phyloP scores from a whole-genome alignment of 2,329 filamentous ascomycete species.

The Tolypocladium pustulatum region DNA sequence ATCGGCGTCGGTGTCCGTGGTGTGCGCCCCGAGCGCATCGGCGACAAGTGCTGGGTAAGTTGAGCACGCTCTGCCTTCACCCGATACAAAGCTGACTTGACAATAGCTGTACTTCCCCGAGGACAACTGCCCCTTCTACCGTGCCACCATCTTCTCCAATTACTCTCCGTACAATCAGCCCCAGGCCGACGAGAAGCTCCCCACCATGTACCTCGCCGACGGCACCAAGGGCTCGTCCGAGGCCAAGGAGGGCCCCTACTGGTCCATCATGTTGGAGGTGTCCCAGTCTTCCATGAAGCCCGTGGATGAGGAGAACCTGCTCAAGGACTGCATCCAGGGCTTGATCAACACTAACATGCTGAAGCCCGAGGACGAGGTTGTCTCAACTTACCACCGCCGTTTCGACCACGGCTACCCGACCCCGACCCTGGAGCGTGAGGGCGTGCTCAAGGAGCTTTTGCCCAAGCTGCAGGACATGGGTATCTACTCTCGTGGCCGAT shows the following conservation, averaged over 20 bases:
- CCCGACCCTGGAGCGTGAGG: conserved; percentile 87
- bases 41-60: conserved; percentile 95
- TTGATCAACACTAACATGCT: conserved; percentile 98
- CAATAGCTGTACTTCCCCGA: conserved; percentile 89
- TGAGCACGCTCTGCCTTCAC: not conserved
- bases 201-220: conserved; percentile 75
- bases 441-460: conserved; percentile 82
- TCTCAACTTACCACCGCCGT: conserved; percentile 94
- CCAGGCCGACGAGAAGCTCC: conserved; percentile 67
- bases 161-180: conserved; percentile 99
- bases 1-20: conserved; percentile 93
- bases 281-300: conserved; percentile 95
- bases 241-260: conserved; percentile 85
- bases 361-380: conserved; percentile 80
- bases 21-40: conserved; percentile 84
- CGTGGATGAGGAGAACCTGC: conserved; percentile 73
- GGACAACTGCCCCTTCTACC: conserved; percentile 98
- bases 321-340: conserved; percentile 88
- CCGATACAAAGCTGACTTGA: not conserved
- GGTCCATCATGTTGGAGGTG: conserved; percentile 99
- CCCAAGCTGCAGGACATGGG: conserved; percentile 84
- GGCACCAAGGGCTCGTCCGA: conserved; percentile 69
- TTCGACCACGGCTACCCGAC: conserved; percentile 99
- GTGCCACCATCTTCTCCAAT: conserved; percentile 99
- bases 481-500: conserved; percentile 92